phyloP scores from a whole-genome alignment of 1,284 basidiomycete species.

The Xerocomus cyaneibrunnescens region DNA sequence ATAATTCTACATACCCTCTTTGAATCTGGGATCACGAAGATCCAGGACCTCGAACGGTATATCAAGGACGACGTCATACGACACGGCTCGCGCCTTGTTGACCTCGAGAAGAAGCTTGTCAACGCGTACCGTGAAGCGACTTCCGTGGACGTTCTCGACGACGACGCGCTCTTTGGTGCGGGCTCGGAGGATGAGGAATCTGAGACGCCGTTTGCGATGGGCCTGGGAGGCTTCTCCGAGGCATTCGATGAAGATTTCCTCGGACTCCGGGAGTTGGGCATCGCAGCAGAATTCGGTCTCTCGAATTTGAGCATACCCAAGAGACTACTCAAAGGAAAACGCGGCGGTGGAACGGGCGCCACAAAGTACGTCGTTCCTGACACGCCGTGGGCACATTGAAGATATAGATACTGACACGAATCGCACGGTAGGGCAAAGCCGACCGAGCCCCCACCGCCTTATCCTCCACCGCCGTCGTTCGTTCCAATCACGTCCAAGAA shows the following conservation, averaged over 20 bases:
- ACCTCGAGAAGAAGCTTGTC: slow-evolving; percentile 84
- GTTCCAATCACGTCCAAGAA: slow-evolving; percentile 64
- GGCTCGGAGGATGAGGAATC: slow-evolving; percentile 76
- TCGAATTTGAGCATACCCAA: slow-evolving; percentile 78
- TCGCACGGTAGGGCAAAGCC: slow-evolving; percentile 50
- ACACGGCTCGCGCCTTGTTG: slow-evolving; percentile 73
- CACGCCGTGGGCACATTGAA: neutral
- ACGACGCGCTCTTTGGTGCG: slow-evolving; percentile 73
- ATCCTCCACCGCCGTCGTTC: slow-evolving; percentile 81
- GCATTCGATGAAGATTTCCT: slow-evolving; percentile 93
- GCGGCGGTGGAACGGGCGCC: slow-evolving; percentile 36
- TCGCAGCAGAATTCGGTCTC: slow-evolving; percentile 86
- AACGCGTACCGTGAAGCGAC: slow-evolving; percentile 81
- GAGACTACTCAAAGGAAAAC: slow-evolving; percentile 73
- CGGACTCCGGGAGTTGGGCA: slow-evolving; percentile 84
- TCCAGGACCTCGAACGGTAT: slow-evolving; percentile 82
- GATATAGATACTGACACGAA: slow-evolving; percentile 11
- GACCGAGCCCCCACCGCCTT: slow-evolving; percentile 82
- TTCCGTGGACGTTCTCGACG: slow-evolving; percentile 61
- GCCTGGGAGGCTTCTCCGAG: slow-evolving; percentile 77
- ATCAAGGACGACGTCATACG: slow-evolving; percentile 88
- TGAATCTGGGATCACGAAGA: slow-evolving; percentile 77
- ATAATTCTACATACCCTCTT: slow-evolving; percentile 89
- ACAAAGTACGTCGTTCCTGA: slow-evolving; percentile 46
- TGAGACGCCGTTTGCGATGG: slow-evolving; percentile 76